Conservation (phyloP, 805 yeast species). For the baker's yeast (Saccharomyces cerevisiae) region DNA sequence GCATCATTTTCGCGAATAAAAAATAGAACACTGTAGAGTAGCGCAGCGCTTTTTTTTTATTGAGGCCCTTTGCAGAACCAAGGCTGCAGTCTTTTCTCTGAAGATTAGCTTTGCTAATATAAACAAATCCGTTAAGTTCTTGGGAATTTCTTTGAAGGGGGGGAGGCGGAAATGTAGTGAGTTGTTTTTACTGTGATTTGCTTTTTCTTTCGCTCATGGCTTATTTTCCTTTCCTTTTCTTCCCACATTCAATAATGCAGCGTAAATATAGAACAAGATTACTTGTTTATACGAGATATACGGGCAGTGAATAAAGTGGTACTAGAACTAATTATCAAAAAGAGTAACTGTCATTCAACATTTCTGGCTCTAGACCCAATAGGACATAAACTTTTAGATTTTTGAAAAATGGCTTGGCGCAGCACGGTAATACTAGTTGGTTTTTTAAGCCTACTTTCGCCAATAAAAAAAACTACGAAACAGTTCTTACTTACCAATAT, state of each 20-base stretch:
- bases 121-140: background rate
- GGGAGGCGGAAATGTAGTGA: background rate
- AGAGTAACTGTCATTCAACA: background rate
- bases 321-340: background rate
- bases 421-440: too few species aligned
- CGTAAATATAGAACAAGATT: background rate
- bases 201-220: background rate
- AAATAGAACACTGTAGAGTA: background rate
- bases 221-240: background rate
- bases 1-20: background rate
- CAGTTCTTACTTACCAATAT: background rate
- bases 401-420: background rate
- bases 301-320: background rate
- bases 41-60: background rate
- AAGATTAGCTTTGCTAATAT: background rate
- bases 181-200: background rate
- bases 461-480: background rate
- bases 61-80: background rate
- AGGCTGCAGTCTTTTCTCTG: background rate
- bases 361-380: background rate
- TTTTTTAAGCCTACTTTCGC: background rate
- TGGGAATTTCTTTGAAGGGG: background rate
- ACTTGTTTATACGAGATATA: background rate
- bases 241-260: background rate
- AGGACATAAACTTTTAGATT: background rate